Evolutionary conservation across 768 basidiomycete genomes (phyloP).

Genomic region (Boletus subcaerulescens): DNA sequence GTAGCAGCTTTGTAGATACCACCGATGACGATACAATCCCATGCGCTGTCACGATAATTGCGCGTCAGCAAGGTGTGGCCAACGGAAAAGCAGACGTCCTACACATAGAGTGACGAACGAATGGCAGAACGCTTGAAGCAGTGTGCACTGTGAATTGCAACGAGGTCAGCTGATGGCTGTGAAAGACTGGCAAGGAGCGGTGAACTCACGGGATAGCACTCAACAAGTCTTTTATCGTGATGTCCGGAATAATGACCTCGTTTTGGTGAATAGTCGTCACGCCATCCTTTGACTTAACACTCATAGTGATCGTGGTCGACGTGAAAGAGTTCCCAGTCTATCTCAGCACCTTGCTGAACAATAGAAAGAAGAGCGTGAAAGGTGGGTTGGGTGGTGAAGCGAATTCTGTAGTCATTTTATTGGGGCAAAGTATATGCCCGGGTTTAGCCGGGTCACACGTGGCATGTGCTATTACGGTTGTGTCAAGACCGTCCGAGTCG

Average conservation of each 20-base stretch:
- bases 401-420: constrained; percentile 22
- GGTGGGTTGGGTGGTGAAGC: not conserved
- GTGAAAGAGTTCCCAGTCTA: constrained; percentile 7
- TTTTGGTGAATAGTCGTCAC: constrained; percentile 49
- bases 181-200: not conserved
- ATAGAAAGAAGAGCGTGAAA: not conserved
- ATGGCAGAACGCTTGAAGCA: constrained; percentile 90
- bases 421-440: constrained; percentile 20
- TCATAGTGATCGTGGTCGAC: constrained; percentile 21
- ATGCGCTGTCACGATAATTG: constrained; percentile 44
- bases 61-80: constrained; percentile 9
- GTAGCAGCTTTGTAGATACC: constrained; percentile 64
- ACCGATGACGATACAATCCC: constrained; percentile 72
- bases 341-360: not conserved
- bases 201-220: constrained; percentile 73
- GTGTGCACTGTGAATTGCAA: constrained; percentile 50
- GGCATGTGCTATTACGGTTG: not conserved
- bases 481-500: too few species aligned
- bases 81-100: constrained; percentile 22
- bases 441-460: constrained; percentile 30
- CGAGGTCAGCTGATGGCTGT: not conserved
- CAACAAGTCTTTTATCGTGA: constrained; percentile 84
- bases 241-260: constrained; percentile 71
- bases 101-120: constrained; percentile 78
- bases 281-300: constrained; percentile 8